These are phyloP conservation scores for Nymphaea colorata DNA, from an alignment of 164 flowering plant genomes.

Conservation along the genomic window DNA sequence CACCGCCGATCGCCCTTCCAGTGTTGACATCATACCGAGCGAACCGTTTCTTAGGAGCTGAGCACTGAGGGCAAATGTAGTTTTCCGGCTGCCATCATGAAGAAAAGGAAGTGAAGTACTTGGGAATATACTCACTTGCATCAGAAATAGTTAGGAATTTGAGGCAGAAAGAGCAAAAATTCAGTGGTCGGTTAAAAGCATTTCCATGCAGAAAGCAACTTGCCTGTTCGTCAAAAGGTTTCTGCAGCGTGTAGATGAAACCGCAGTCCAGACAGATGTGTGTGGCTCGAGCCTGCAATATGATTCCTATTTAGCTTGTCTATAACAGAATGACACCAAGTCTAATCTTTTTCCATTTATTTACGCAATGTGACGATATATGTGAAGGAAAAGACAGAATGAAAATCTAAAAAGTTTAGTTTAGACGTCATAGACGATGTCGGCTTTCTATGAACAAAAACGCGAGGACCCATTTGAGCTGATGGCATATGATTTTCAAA, in stretches of 20 bases:
- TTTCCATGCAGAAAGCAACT: slow-evolving; percentile 6
- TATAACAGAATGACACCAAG: not conserved
- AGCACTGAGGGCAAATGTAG: slow-evolving; percentile 81
- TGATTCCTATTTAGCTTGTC: not conserved
- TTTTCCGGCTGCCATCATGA: slow-evolving; percentile 51
- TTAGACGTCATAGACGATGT: too few relatives aligned
- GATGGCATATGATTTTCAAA: not conserved
- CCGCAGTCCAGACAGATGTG: slow-evolving; percentile 97
- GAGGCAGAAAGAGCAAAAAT: not conserved
- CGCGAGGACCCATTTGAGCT: not conserved
- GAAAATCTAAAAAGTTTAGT: too few relatives aligned
- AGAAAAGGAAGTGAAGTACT: not conserved
- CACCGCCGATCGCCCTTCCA: slow-evolving; percentile 81
- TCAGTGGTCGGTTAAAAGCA: not conserved
- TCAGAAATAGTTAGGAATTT: not conserved
- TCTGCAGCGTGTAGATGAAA: slow-evolving; percentile 59
- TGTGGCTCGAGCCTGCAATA: slow-evolving; percentile 81
- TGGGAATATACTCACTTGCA: not conserved
- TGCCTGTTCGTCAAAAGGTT: slow-evolving; percentile 94
- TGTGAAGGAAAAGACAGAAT: too few relatives aligned
- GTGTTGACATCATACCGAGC: slow-evolving; percentile 67
- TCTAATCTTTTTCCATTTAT: too few relatives aligned
- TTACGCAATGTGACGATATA: too few relatives aligned
- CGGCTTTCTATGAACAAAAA: too few relatives aligned
- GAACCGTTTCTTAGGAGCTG: slow-evolving; percentile 94